These are phyloP conservation scores for Aspergillus baeticus DNA, from an alignment of 495 filamentous ascomycete genomes.

Conservation along the genomic window DNA sequence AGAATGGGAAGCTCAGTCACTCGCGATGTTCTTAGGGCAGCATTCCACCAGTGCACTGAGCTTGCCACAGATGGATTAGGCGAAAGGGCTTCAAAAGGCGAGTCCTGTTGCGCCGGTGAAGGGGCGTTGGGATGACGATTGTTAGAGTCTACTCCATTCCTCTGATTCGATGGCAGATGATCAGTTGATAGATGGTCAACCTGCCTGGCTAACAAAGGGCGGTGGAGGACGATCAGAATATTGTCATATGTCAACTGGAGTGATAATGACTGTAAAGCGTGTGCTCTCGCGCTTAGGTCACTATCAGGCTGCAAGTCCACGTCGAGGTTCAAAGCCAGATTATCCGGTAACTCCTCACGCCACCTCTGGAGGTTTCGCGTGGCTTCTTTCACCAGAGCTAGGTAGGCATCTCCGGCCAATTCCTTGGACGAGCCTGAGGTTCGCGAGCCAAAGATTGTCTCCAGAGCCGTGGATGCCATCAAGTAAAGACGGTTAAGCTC, in stretches of 20 bases:
- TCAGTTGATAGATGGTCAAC: slow-evolving; percentile 24
- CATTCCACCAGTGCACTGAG: slow-evolving; percentile 29
- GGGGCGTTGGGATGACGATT: neutral
- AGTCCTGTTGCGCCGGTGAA: neutral
- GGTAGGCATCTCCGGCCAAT: slow-evolving; percentile 18
- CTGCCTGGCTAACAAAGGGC: slow-evolving; percentile 29
- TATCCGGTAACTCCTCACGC: slow-evolving; percentile 20
- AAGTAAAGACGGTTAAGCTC: slow-evolving; percentile 33
- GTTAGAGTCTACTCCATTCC: slow-evolving; percentile 1
- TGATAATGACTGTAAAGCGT: slow-evolving; percentile 29
- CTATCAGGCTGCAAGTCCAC: slow-evolving; percentile 19
- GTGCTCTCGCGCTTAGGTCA: slow-evolving; percentile 17
- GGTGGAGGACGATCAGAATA: slow-evolving; percentile 33
- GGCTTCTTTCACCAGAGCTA: slow-evolving; percentile 19
- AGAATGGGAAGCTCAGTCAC: slow-evolving; percentile 26
- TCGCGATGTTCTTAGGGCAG: slow-evolving; percentile 29
- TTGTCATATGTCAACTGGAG: slow-evolving; percentile 37
- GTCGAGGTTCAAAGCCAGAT: slow-evolving; percentile 23
- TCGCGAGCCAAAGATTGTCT: slow-evolving; percentile 30
- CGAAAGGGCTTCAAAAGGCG: neutral
- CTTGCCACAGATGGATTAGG: slow-evolving; percentile 1
- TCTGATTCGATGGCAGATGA: neutral
- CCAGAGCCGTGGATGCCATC: slow-evolving; percentile 29
- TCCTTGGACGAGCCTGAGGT: slow-evolving; percentile 21
- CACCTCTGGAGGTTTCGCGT: slow-evolving; percentile 25